Base-by-base conservation (phyloP, 169 alveolate genomes). In the Eimeria falciformis region DNA sequence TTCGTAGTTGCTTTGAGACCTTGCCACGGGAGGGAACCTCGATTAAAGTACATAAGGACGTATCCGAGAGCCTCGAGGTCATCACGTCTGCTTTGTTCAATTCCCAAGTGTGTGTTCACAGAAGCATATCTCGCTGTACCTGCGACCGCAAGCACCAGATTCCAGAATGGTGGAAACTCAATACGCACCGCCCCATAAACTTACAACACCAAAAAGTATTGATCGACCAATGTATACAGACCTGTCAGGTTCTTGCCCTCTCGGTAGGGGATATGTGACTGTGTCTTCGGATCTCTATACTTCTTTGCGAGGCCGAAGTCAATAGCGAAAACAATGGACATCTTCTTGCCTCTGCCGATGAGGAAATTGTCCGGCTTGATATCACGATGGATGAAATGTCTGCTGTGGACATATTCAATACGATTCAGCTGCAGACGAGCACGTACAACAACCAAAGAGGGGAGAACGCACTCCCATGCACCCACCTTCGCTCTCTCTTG, bases 11-110 rank as follows among this genome's bases (percentile, higher is more conserved):
- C 99, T 93, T 97, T 97, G 58, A 98, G 96, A 23, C 94, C 95
- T 94, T 99, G 99, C 99, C 99, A 99, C 25, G 99, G 99, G 33
- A 99, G 97, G 77, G 98, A 96, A 47, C 99, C 99, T 81, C 99
- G 96, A 89, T 98, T 97, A 96, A 99, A 98, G 96, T 98, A 98
- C 97, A 99, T 97, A 71, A 99, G 96, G 18, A 98, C 99, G 95
- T 98, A 99, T 14, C 99, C 99, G 23, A 99, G 96, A 65, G 99
- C 99, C 96, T 99, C 99, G 86, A 99, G 95, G 95, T 99, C 99
- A 93, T 99, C 99, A 77, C 99, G 96, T 83, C 99, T 92, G 78
- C 93, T 79, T 23, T 86, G 93, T 65, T 92, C 95, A 69, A 99
- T 98, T 58, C 99, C 99, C 96, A 99, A 94, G 96, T 99, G 99